Evolutionary conservation across 129 eudicot genomes (phyloP).

Genomic region (Oenanthe sinensis): DNA sequence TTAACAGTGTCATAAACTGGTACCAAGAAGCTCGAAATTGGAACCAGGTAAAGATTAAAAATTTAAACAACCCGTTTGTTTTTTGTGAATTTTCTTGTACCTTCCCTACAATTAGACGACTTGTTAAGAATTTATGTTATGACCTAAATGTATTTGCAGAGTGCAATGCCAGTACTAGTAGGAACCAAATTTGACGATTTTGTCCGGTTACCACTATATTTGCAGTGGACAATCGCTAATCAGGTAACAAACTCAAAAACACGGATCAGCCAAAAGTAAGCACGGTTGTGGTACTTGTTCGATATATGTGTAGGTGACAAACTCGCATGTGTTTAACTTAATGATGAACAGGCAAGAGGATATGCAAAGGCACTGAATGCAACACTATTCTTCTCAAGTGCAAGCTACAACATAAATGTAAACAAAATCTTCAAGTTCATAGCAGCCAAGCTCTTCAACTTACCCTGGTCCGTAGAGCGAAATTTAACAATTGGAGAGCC

Average conservation of each 20-base stretch:
- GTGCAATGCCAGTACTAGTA: constrained; percentile 63
- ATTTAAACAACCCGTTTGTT: background rate
- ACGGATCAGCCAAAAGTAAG: too few relatives aligned
- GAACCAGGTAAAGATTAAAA: constrained; percentile 47
- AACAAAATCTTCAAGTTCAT: constrained; percentile 77
- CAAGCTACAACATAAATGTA: constrained; percentile 78
- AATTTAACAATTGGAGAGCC: constrained; percentile 85
- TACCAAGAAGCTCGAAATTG: constrained; percentile 65
- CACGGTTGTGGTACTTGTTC: background rate
- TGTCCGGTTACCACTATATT: constrained; percentile 57
- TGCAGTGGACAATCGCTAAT: constrained; percentile 74
- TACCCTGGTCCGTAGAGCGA: constrained; percentile 76
- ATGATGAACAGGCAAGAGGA: constrained; percentile 50
- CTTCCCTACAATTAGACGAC: background rate
- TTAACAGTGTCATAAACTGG: constrained; percentile 59
- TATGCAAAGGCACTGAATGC: constrained; percentile 77
- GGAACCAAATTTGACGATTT: constrained; percentile 92
- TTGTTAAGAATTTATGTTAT: background rate
- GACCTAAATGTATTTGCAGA: constrained; percentile 22
- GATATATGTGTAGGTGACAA: too few relatives aligned
- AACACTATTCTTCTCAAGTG: constrained; percentile 73
- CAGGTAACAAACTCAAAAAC: too few relatives aligned
- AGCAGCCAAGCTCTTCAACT: constrained; percentile 73
- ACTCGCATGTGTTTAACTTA: background rate
- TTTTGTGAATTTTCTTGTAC: background rate